phyloP scores from a whole-genome alignment of 495 filamentous ascomycete genomes.

The Glonium stellatum region DNA sequence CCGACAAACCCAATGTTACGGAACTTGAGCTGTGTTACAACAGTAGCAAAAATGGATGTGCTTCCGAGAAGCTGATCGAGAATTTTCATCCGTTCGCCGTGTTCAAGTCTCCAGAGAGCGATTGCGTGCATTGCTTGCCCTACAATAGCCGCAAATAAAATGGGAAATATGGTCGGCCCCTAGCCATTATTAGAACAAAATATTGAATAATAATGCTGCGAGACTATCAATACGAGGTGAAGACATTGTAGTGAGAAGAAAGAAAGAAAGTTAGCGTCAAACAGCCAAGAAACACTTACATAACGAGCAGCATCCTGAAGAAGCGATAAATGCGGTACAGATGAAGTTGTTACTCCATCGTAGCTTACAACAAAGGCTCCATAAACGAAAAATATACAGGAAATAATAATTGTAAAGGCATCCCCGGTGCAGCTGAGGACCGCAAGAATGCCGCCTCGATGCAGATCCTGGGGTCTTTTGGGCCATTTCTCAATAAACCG shows the following conservation, averaged over 20 bases:
- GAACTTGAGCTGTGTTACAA: slow-evolving; percentile 19
- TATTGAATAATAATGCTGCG: neutral
- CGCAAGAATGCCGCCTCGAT: slow-evolving; percentile 5
- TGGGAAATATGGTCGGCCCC: slow-evolving; percentile 20
- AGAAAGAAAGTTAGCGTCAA: neutral
- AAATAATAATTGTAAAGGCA: slow-evolving; percentile 7
- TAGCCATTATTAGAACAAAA: neutral
- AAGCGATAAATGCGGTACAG: slow-evolving; percentile 8
- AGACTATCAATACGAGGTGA: neutral
- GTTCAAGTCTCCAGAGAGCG: slow-evolving; percentile 22
- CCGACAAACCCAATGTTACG: slow-evolving; percentile 12
- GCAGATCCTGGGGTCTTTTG: slow-evolving; percentile 3
- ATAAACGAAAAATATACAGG: slow-evolving; percentile 8
- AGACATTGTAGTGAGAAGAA: neutral
- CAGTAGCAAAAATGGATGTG: slow-evolving; percentile 16
- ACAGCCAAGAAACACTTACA: slow-evolving; percentile 1
- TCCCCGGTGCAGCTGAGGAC: slow-evolving; percentile 10
- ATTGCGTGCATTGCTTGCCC: slow-evolving; percentile 17
- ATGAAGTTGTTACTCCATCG: slow-evolving; percentile 7
- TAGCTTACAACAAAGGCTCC: slow-evolving; percentile 8
- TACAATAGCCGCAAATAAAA: slow-evolving; percentile 20
- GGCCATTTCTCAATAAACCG: slow-evolving; percentile 10
- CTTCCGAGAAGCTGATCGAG: slow-evolving; percentile 22
- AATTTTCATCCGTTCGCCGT: slow-evolving; percentile 20
- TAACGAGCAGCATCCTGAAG: slow-evolving; percentile 11